Evolutionary conservation across 176 grass and related monocot species (phyloP).

Genomic region (Otatea glauca): DNA sequence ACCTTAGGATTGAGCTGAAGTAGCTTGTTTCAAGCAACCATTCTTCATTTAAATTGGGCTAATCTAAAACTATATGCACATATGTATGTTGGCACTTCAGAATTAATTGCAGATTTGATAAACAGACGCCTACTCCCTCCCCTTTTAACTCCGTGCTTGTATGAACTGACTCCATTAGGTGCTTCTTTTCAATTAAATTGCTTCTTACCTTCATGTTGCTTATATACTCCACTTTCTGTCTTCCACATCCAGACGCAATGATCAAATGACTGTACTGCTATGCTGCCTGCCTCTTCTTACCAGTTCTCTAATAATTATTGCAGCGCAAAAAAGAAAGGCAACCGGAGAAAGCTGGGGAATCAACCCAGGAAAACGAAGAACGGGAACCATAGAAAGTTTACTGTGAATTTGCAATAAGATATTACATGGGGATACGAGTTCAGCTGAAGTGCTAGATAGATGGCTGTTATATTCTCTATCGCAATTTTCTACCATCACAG

Average conservation of each 20-base stretch:
- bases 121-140: background rate
- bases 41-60: background rate
- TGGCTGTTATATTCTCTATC: background rate
- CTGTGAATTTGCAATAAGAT: background rate
- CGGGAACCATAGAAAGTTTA: constrained; percentile 2
- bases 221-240: background rate
- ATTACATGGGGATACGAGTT: constrained; percentile 6
- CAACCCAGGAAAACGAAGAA: constrained; percentile 42
- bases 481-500: background rate
- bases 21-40: background rate
- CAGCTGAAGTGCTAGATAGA: background rate
- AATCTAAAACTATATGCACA: background rate
- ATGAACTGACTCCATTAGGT: background rate
- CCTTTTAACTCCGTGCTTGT: background rate
- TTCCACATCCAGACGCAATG: background rate
- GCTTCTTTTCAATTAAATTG: background rate
- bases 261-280: constrained; percentile 12
- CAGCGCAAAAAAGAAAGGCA: constrained; percentile 43
- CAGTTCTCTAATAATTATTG: constrained; percentile 23
- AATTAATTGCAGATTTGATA: constrained; percentile 19
- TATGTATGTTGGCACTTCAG: background rate
- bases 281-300: constrained; percentile 6
- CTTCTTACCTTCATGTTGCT: constrained; percentile 30
- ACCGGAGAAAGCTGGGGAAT: constrained; percentile 17
- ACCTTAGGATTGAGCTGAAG: background rate